Base-by-base conservation (phyloP, 2,329 filamentous ascomycete species). In the Botrytis fabae region DNA sequence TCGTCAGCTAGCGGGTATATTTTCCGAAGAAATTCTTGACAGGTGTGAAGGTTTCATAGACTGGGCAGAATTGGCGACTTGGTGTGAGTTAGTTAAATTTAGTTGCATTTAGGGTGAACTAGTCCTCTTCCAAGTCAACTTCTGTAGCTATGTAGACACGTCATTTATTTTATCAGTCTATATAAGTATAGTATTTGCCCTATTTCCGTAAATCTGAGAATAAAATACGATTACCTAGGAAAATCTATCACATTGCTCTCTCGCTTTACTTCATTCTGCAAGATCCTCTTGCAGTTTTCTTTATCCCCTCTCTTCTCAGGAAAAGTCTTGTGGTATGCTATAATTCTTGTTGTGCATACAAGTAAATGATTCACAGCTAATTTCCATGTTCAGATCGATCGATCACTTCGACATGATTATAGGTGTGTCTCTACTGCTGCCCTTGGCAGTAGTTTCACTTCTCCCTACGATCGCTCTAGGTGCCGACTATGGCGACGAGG, bases 401-500 rank as follows among this genome's bases (percentile, higher is more conserved):
- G 20, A 8, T 12, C 6, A 16, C 46, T 22, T 40, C 35, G 22
- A 20, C 28, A 63, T 68, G 64, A 10, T 5, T 22, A n/a, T 25
- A 28, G 5, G n/a, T 22, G 25, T 44, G 25, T 42, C 61, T 44
- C 25, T 18, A 8, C n/a, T 44, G 38, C 61, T 44, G 8, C 64
- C 14, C 38, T 18, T 68, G 38, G 46, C 25, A 22, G 64, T 42
- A 25, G 48, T 16, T 18, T 59, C 16, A 40, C 46, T 59, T 42
- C n/a, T 69, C 9, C 48, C 35, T 4, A 18, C 5, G 4, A n/a
- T 22, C 14, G 40, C 38, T 42, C 3, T 32, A 5, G 40, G 22
- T 4, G 71, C 54, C 32, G 71, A 66, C 25, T 57, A 68, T 20
- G 48, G 65, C 48, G 69, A 57, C 20, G 73, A 75, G 46, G 59